phyloP scores from a whole-genome alignment of 208 protist genomes.

The Crithidia fasciculata region DNA sequence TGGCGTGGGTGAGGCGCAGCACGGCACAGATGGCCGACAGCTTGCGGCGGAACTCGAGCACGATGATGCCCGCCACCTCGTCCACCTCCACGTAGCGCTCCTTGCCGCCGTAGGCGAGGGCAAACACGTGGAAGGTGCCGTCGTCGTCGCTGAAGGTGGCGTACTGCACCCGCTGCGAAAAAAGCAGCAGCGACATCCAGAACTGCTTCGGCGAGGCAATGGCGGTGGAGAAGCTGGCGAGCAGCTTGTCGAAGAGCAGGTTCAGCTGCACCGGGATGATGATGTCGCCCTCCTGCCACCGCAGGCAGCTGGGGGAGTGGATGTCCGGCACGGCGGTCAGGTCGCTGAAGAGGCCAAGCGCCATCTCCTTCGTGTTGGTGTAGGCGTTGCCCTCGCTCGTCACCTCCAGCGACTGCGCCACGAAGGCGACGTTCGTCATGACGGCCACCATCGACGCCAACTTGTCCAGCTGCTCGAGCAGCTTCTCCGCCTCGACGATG shows the following conservation, averaged over 20 bases:
- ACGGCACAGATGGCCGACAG: conserved; percentile 65
- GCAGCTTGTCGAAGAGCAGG: conserved; percentile 67
- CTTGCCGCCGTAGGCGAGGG: conserved; percentile 63
- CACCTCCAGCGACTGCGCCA: conserved; percentile 64
- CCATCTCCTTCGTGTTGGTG: conserved; percentile 72
- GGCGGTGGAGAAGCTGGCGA: conserved; percentile 73
- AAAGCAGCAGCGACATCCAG: conserved; percentile 75
- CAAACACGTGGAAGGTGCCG: conserved; percentile 75
- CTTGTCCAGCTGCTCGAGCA: conserved; percentile 66
- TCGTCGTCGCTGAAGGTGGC: conserved; percentile 80
- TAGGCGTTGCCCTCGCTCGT: conserved; percentile 74
- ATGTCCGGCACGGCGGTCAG: conserved; percentile 78
- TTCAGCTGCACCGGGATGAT: conserved; percentile 78
- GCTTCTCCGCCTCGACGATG: conserved; percentile 57
- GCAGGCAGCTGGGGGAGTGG: conserved; percentile 67
- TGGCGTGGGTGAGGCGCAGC: conserved; percentile 59
- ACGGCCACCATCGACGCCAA: conserved; percentile 62
- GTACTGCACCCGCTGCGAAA: conserved; percentile 60
- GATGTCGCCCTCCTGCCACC: conserved; percentile 65
- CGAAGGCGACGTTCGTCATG: conserved; percentile 65
- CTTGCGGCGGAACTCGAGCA: conserved; percentile 74
- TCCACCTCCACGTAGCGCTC: conserved; percentile 79
- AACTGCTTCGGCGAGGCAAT: conserved; percentile 66
- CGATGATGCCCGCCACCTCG: conserved; percentile 50
- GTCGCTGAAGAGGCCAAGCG: conserved; percentile 78